Conservation (phyloP, 2,329 filamentous ascomycete genomes). For the Ascochyta rabiei region DNA sequence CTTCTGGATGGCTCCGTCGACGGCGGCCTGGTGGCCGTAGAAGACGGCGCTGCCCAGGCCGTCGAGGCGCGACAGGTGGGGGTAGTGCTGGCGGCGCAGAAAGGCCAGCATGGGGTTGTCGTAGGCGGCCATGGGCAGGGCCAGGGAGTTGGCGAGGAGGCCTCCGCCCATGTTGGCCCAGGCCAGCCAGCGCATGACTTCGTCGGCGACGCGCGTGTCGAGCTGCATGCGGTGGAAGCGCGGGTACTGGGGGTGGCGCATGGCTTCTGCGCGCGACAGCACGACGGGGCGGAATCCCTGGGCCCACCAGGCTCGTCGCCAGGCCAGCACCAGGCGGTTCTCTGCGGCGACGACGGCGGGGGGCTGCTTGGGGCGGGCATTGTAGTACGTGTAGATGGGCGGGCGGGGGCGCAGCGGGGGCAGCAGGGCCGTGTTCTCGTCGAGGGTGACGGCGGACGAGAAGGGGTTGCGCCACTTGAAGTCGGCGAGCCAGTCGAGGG, state of each 20-base stretch:
- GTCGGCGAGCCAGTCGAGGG: constrained; percentile 83
- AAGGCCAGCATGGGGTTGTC: constrained; percentile 75
- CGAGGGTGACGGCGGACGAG: constrained; percentile 77
- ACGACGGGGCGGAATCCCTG: constrained; percentile 88
- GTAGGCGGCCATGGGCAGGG: constrained; percentile 80
- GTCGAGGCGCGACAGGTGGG: constrained; percentile 75
- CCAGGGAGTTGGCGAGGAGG: constrained; percentile 76
- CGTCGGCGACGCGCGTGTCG: constrained; percentile 52
- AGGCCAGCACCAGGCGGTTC: constrained; percentile 78
- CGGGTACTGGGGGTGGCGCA: constrained; percentile 79
- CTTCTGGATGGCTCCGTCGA: constrained; percentile 52
- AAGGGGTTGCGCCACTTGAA: constrained; percentile 93
- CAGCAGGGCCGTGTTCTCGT: constrained; percentile 82
- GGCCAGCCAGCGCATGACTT: constrained; percentile 85
- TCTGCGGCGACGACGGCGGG: constrained; percentile 72
- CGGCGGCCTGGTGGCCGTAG: constrained; percentile 65
- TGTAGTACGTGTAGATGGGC: constrained; percentile 90
- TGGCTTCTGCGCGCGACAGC: constrained; percentile 78
- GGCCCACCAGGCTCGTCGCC: constrained; percentile 95
- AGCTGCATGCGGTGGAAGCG: constrained; percentile 63
- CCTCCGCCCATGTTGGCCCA: constrained; percentile 92
- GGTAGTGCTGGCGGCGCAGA: constrained; percentile 77
- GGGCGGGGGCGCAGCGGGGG: constrained; percentile 75
- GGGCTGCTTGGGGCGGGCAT: constrained; percentile 68
- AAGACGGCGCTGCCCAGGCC: constrained; percentile 74